Conservation (phyloP, 2,329 filamentous ascomycete genomes). For the Clonostachys solani region DNA sequence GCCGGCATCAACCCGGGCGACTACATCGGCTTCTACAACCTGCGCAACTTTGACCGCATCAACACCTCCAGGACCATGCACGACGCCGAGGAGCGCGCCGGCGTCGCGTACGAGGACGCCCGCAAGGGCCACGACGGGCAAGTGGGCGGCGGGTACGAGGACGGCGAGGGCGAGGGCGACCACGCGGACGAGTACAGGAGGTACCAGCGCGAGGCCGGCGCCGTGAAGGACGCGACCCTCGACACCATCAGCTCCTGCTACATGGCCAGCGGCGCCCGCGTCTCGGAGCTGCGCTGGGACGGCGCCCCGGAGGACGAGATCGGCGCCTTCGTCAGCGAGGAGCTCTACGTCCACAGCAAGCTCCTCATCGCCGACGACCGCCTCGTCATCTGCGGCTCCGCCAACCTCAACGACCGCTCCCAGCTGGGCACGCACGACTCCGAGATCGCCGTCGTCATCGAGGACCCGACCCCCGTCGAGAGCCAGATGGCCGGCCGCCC, state of each 20-base stretch:
- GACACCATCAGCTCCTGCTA: constrained; percentile 78
- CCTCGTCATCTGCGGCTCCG: constrained; percentile 74
- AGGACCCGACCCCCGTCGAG: constrained; percentile 68
- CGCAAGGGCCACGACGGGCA: constrained; percentile 59
- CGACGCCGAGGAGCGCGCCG: constrained; percentile 55
- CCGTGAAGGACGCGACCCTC: constrained; percentile 54
- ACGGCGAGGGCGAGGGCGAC: constrained; percentile 24
- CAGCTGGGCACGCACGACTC: constrained; percentile 83
- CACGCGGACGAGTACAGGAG: constrained; percentile 48
- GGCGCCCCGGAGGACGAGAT: constrained; percentile 53
- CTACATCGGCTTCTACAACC: constrained; percentile 82
- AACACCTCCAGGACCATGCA: constrained; percentile 63
- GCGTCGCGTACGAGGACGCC: constrained; percentile 65
- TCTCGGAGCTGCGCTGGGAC: constrained; percentile 54
- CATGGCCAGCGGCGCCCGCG: constrained; percentile 72
- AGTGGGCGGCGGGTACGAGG: constrained; percentile 40
- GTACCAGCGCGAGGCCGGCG: constrained; percentile 67
- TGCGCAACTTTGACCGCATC: constrained; percentile 80
- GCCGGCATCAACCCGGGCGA: constrained; percentile 68
- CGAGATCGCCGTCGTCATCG: constrained; percentile 85
- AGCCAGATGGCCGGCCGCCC: constrained; percentile 69
- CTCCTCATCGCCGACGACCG: constrained; percentile 78
- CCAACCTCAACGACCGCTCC: constrained; percentile 58
- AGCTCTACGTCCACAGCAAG: constrained; percentile 63
- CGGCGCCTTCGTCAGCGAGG: constrained; percentile 57